These are phyloP conservation scores for Piper longum DNA, from an alignment of 164 flowering plant genomes.

Conservation along the genomic window DNA sequence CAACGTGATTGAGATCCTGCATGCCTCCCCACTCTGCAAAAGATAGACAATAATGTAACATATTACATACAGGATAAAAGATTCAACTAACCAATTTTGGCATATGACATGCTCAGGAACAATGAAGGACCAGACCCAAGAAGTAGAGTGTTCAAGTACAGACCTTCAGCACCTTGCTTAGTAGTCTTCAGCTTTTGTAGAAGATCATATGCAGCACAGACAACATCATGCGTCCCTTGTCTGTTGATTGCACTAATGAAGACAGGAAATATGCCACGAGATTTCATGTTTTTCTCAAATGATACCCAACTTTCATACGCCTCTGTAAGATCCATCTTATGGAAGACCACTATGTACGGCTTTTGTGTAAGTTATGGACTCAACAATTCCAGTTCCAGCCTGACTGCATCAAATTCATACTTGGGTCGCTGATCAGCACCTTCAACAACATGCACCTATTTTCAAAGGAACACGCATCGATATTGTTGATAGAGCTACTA, in stretches of 20 bases:
- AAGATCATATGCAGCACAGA: slow-evolving; percentile 64
- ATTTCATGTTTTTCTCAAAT: slow-evolving; percentile 43
- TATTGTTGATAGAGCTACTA: neutral
- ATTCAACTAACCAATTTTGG: neutral
- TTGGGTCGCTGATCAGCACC: slow-evolving; percentile 81
- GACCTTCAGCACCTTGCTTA: slow-evolving; percentile 17
- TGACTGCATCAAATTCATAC: slow-evolving; percentile 84
- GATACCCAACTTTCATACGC: slow-evolving; percentile 71
- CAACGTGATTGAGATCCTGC: slow-evolving; percentile 59
- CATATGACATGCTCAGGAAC: neutral
- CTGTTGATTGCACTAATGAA: slow-evolving; percentile 81
- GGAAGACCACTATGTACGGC: slow-evolving; percentile 71
- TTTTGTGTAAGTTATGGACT: slow-evolving; percentile 77
- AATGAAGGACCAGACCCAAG: neutral
- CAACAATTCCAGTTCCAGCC: slow-evolving; percentile 80
- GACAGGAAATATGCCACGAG: slow-evolving; percentile 57
- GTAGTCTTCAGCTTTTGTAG: slow-evolving; percentile 26
- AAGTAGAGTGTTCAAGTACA: neutral
- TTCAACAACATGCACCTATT: slow-evolving; percentile 89
- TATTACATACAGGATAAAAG: neutral
- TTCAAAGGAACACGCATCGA: slow-evolving; percentile 1
- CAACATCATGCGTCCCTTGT: slow-evolving; percentile 76
- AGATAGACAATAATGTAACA: neutral
- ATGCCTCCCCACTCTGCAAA: slow-evolving; percentile 26
- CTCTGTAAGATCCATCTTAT: slow-evolving; percentile 95